Percentiles rank a stretch among this genome's conserved stretches.
phyloP scores from a whole-genome alignment of 2,329 filamentous ascomycete species.

The Fusarium mangiferae region DNA sequence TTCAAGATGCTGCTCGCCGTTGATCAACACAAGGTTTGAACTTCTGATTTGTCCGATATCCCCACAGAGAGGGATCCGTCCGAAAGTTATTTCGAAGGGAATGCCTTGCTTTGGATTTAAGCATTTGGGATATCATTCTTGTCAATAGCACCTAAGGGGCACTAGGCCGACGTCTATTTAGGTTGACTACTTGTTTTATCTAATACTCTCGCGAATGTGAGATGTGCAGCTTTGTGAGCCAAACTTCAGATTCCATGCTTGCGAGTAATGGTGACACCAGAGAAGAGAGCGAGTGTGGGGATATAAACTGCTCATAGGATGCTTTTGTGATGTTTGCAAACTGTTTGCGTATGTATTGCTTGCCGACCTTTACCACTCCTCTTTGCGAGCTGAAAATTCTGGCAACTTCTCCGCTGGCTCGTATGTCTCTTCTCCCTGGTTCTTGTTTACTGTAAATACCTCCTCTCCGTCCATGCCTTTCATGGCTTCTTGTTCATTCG shows the following conservation, averaged over 20 bases:
- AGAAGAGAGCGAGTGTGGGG: too few relatives aligned
- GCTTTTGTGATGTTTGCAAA: neutral
- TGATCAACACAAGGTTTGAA: neutral
- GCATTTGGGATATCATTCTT: neutral
- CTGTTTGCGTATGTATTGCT: neutral
- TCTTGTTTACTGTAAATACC: neutral
- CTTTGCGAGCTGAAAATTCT: too few relatives aligned
- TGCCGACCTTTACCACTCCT: neutral
- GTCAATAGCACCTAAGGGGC: neutral
- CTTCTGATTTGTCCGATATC: neutral
- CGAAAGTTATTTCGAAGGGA: too few relatives aligned
- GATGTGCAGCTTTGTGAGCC: neutral
- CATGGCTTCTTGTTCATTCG: neutral
- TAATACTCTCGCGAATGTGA: neutral
- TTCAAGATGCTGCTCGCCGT: neutral
- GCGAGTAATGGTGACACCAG: too few relatives aligned
- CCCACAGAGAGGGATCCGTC: neutral
- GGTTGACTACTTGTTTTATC: neutral
- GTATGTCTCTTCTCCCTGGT: too few relatives aligned
- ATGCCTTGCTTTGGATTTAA: neutral
- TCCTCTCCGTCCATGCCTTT: neutral
- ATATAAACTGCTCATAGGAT: neutral
- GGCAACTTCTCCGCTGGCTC: neutral
- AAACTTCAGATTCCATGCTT: neutral
- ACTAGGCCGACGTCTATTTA: neutral